These are phyloP conservation scores for Pyronema omphalodes DNA, from an alignment of 495 filamentous ascomycete genomes.

Conservation along the genomic window DNA sequence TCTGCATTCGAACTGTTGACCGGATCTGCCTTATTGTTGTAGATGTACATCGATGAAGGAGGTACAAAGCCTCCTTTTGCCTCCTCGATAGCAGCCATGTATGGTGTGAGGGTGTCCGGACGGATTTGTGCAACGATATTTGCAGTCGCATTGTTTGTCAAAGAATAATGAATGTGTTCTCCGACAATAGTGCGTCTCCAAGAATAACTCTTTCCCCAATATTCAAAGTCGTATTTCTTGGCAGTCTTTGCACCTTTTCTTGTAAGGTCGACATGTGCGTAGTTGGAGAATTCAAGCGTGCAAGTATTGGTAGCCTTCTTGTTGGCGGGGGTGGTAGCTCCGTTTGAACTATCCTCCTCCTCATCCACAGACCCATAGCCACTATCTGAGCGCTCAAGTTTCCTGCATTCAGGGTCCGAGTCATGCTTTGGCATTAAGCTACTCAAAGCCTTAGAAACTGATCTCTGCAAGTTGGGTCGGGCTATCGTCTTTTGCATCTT, in stretches of 20 bases:
- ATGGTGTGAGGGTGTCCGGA: conserved; percentile 54
- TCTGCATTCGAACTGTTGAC: conserved; percentile 39
- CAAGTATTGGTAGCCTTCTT: conserved; percentile 38
- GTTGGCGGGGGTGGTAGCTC: conserved; percentile 23
- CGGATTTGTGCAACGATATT: conserved; percentile 63
- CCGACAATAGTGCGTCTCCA: conserved; percentile 53
- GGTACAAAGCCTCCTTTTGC: conserved; percentile 78
- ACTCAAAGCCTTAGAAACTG: conserved; percentile 56
- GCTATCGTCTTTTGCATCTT: conserved; percentile 33
- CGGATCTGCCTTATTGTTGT: conserved; percentile 32
- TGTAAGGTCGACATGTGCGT: conserved; percentile 74
- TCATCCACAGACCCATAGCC: conserved; percentile 35
- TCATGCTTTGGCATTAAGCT: conserved; percentile 41
- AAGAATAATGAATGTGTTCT: conserved; percentile 52
- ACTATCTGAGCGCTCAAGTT: conserved; percentile 34
- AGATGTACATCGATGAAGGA: conserved; percentile 76
- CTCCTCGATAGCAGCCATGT: conserved; percentile 53
- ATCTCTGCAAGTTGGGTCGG: conserved; percentile 43
- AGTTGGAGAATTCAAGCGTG: conserved; percentile 91
- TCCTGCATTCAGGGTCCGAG: conserved; percentile 26
- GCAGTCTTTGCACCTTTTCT: conserved; percentile 47
- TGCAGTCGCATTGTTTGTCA: conserved; percentile 44
- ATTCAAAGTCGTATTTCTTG: conserved; percentile 78
- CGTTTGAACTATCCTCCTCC: conserved; percentile 25
- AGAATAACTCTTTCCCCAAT: conserved; percentile 71